A percentile compares a stretch with the other conserved stretches of the same genome.
phyloP scores from a whole-genome alignment of 2,329 filamentous ascomycete genomes.

The Exophiala sp. region DNA sequence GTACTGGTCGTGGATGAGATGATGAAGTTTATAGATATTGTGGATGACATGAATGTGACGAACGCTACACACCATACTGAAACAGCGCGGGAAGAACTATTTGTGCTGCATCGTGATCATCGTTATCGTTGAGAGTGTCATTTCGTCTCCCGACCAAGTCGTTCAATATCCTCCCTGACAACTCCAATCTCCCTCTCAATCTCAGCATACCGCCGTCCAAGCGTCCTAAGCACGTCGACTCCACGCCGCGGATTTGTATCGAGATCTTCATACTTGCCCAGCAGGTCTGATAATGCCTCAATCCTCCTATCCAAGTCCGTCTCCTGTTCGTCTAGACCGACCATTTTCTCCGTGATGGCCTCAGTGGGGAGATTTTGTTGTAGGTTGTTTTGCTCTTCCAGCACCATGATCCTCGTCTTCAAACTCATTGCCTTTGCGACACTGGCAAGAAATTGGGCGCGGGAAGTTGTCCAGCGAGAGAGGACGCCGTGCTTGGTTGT shows the following conservation, averaged over 20 bases:
- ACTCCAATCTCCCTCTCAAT: constrained; percentile 38
- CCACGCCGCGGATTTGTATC: constrained; percentile 18
- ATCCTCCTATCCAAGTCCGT: constrained; percentile 35
- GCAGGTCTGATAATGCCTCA: constrained; percentile 31
- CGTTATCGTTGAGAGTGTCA: neutral
- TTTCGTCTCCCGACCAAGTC: constrained; percentile 22
- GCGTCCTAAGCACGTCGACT: constrained; percentile 32
- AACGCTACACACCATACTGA: too few relatives aligned
- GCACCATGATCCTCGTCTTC: constrained; percentile 19
- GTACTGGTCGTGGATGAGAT: neutral
- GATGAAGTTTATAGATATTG: neutral
- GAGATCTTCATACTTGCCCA: constrained; percentile 36
- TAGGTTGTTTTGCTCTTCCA: constrained; percentile 36
- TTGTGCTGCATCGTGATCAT: neutral
- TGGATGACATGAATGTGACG: too few relatives aligned
- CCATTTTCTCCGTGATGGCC: constrained; percentile 33
- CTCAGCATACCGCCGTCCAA: constrained; percentile 38
- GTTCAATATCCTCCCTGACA: constrained; percentile 36
- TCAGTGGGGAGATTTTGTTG: constrained; percentile 35
- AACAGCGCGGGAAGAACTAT: neutral
- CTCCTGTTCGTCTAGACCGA: constrained; percentile 36
- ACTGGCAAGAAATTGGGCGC: constrained; percentile 16
- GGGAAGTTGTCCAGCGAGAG: constrained; percentile 14
- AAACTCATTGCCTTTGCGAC: constrained; percentile 24
- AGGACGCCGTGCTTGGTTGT: constrained; percentile 23